Evolutionary conservation across 768 basidiomycete genomes (phyloP).

Genomic region (Pleurotus tuoliensis): DNA sequence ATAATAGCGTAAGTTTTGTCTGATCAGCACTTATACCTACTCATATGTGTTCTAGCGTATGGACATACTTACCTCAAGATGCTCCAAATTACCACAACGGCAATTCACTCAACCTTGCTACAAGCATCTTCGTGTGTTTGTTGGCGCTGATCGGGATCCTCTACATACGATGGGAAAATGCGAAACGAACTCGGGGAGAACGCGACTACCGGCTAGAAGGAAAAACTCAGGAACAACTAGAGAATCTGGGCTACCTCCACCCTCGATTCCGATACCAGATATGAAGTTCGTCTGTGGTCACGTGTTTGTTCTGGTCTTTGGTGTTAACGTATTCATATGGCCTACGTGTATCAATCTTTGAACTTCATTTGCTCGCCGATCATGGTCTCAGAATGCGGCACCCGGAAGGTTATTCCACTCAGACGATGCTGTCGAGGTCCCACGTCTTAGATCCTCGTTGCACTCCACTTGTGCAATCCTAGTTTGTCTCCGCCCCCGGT

Average conservation of each 20-base stretch:
- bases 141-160: slow-evolving; percentile 25
- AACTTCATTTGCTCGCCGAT: too few relatives aligned
- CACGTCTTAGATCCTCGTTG: too few relatives aligned
- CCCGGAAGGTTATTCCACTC: too few relatives aligned
- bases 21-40: neutral
- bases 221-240: slow-evolving; percentile 31
- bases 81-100: slow-evolving; percentile 44
- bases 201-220: slow-evolving; percentile 37
- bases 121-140: slow-evolving; percentile 27
- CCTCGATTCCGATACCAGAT: slow-evolving; percentile 41
- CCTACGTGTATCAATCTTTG: too few relatives aligned
- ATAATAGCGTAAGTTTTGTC: slow-evolving; percentile 35
- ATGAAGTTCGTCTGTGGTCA: slow-evolving; percentile 7
- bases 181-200: slow-evolving; percentile 37
- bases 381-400: too few relatives aligned
- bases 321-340: too few relatives aligned
- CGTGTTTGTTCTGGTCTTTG: too few relatives aligned
- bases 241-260: slow-evolving; percentile 40
- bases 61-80: slow-evolving; percentile 44
- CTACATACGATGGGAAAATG: slow-evolving; percentile 40
- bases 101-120: slow-evolving; percentile 41
- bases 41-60: slow-evolving; percentile 26
- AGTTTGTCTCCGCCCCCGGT: too few relatives aligned
- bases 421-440: too few relatives aligned
- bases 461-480: too few relatives aligned